Base-by-base conservation (phyloP, 2,329 filamentous ascomycete species). In the Tolypocladium endophyticum region DNA sequence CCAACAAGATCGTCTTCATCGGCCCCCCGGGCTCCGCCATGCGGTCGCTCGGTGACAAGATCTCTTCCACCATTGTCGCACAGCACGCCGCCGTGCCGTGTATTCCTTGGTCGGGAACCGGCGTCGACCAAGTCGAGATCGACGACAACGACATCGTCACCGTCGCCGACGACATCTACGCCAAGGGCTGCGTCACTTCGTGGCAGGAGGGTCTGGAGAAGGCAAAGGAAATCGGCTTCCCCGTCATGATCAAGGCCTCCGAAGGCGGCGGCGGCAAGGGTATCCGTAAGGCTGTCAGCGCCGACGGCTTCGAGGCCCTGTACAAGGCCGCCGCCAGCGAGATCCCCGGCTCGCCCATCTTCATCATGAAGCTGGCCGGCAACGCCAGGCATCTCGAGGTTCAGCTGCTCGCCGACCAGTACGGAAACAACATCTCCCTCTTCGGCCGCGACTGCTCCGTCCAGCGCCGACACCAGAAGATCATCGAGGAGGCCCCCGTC, bases 191-290 rank as follows among this genome's bases (percentile, higher is more conserved):
- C 75, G 94, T 96, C 55, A 85, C 85, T 71, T 92, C 89, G 28
- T 92, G 91, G 76, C 80, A 96, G 75, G 92, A 99, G 77, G 94
- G 93, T 77, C 83, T 99, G 57, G 79, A 84, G 70, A 92, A 89
- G 71, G 94, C 94, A 61, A 86, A 84, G 73, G 83, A 90, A 71
- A 99, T 99, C 73, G 94, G 94, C 66, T 99, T 99, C 80, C 94
- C 94, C 20, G 89, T 99, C 80, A 99, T 99, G 94, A 91, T 99
- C 75, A 99, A 99, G 82, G 94, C 94, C n/a, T 97, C 94, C 3
- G 94, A 99, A 80, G 94, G 94, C 78, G 94, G 94, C 79, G 94
- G 94, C 79, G 94, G 94, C 73, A 99, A 99, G 81, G 94, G 94
- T 83, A 99, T 99, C 72, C 91, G 95, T 73, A 97, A 97, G 79